These are phyloP conservation scores for Tilletia walkeri DNA, from an alignment of 1,284 basidiomycete genomes.

Conservation along the genomic window DNA sequence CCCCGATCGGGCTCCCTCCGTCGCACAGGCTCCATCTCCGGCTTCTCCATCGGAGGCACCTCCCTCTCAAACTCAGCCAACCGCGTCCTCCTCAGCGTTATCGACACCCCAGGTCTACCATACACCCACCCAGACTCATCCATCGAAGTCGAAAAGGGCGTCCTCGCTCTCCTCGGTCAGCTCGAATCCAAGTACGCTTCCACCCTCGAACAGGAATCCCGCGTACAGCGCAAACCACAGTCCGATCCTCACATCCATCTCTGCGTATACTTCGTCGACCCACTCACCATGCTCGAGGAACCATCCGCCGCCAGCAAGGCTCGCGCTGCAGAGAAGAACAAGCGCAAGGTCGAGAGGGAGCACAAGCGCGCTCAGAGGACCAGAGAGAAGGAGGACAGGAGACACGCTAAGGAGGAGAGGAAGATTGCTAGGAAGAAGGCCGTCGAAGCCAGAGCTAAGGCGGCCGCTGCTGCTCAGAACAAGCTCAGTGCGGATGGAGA, in stretches of 20 bases:
- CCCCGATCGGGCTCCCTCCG: neutral
- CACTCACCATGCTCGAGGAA: slow-evolving; percentile 16
- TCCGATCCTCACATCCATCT: slow-evolving; percentile 16
- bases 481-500: neutral
- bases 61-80: slow-evolving; percentile 16
- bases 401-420: neutral
- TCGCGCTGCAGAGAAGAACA: neutral
- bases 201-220: slow-evolving; percentile 16
- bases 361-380: neutral
- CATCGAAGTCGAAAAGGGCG: slow-evolving; percentile 13
- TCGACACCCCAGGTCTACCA: slow-evolving; percentile 19
- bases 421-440: neutral
- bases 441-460: neutral
- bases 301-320: slow-evolving; percentile 10
- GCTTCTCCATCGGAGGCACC: neutral
- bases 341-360: slow-evolving; percentile 8
- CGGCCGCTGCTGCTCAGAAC: neutral
- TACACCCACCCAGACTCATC: slow-evolving; percentile 8
- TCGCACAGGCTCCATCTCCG: slow-evolving; percentile 1
- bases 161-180: slow-evolving; percentile 7
- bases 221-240: slow-evolving; percentile 14
- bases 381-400: neutral
- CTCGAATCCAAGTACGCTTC: slow-evolving; percentile 13
- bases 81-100: slow-evolving; percentile 14
- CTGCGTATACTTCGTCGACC: slow-evolving; percentile 18